phyloP scores from a whole-genome alignment of 805 yeast genomes.

The Yarrowia deformans region DNA sequence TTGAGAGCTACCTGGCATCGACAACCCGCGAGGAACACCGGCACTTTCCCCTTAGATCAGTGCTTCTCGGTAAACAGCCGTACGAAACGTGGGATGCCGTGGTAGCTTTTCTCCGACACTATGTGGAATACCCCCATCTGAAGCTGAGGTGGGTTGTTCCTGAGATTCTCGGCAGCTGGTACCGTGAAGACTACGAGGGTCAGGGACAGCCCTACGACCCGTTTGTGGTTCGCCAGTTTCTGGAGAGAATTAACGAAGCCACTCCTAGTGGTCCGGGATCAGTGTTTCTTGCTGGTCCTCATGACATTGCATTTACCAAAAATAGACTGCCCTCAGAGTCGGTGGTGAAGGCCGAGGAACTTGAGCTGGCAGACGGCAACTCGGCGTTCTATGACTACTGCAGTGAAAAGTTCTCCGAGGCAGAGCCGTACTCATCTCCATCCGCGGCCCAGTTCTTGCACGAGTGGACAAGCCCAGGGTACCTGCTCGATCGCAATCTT shows the following conservation, averaged over 20 bases:
- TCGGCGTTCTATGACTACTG: slow-evolving; percentile 17
- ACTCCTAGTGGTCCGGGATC: slow-evolving; percentile 24
- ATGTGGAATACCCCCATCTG: slow-evolving; percentile 23
- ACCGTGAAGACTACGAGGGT: neutral
- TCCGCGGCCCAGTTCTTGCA: slow-evolving; percentile 22
- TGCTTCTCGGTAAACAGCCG: slow-evolving; percentile 12
- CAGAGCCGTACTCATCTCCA: neutral
- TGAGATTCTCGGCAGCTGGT: slow-evolving; percentile 12
- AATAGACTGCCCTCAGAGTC: slow-evolving; percentile 4
- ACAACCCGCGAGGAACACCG: slow-evolving; percentile 10
- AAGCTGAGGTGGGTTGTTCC: slow-evolving; percentile 29
- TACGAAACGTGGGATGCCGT: slow-evolving; percentile 33
- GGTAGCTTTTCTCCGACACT: slow-evolving; percentile 13
- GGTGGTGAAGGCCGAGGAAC: neutral
- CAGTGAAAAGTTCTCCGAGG: slow-evolving; percentile 1
- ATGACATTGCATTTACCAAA: slow-evolving; percentile 23
- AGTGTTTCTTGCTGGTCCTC: slow-evolving; percentile 17
- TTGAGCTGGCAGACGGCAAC: slow-evolving; percentile 25
- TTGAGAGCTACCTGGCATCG: neutral
- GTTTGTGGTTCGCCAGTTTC: slow-evolving; percentile 6
- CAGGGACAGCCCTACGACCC: neutral
- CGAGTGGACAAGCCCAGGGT: neutral
- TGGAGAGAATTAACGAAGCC: slow-evolving; percentile 15
- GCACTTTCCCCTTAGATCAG: neutral
- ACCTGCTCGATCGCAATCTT: neutral